Evolutionary conservation across 352 stramenopile genomes (phyloP), one percentile per base, ranked within the genome.

Genomic region (Aphanomyces astaci): DNA sequence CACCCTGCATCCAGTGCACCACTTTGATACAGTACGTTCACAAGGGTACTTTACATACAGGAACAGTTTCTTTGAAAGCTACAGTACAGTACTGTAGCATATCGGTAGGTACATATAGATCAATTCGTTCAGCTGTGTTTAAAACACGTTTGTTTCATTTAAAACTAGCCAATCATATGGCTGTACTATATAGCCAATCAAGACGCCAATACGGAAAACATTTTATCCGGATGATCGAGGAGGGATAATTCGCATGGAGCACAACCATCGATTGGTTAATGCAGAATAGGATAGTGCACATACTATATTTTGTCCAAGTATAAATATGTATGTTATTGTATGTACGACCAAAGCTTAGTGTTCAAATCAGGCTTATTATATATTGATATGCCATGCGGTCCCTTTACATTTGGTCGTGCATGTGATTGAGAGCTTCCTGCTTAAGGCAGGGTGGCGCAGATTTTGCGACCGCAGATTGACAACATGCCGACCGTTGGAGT

Each of bases 401-500:
- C 15, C n/a, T 43, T 43, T 43, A 15, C 36, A 15, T 43, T 43
- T 43, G 7, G 36, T 43, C 36, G 36, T 43, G 7, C 7, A 43
- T 15, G 7, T n/a, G n/a, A n/a, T 43, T 43, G 7, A 15, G 7
- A 43, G 13, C 24, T 9, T 9, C 13, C 9, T 5, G 13, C 13
- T 24, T 53, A 25, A 9, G 9, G 45, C 19, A 19, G 45, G 45
- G 13, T n/a, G 45, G 13, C 45, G 45, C 13, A 25, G 13, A 53
- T 53, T 53, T 53, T 53, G 45, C 22, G 45, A 53, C 45, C 9
- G 9, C 22, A 25, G 45, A 53, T 53, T 24, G 45, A 4, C 30
- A 89, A 60, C 17, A 99, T 99, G 98, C 98, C 98, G 75, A 99
- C 96, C 33, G 89, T 99, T 46, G 84, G 88, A 31, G 85, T 99